Conservation (phyloP, 192 early-diverging fungal genomes). For the Haplosporangium gracile region DNA sequence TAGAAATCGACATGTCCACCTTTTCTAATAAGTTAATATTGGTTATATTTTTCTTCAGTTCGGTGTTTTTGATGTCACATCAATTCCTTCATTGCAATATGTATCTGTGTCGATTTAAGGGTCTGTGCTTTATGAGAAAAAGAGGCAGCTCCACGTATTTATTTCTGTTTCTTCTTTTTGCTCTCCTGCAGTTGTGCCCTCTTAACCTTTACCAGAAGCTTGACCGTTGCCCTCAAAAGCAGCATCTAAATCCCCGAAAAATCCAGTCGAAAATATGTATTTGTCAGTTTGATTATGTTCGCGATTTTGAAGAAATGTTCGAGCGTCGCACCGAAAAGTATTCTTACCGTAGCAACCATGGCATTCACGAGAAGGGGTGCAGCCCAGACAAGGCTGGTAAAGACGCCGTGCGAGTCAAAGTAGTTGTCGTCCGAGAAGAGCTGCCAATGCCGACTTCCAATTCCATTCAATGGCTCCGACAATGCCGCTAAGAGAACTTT, state of each 20-base stretch:
- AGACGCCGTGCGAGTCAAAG: constrained; percentile 63
- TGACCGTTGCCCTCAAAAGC: constrained; percentile 47
- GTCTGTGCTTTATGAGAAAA: not conserved
- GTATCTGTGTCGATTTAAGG: too few species aligned
- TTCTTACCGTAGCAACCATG: constrained; percentile 53
- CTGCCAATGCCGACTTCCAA: constrained; percentile 57
- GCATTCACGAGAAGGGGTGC: constrained; percentile 58
- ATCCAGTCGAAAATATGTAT: not conserved
- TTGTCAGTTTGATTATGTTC: not conserved
- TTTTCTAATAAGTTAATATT: too few species aligned
- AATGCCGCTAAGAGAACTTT: constrained; percentile 60
- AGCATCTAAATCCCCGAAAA: constrained; percentile 34
- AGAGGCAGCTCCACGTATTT: not conserved
- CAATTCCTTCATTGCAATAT: too few species aligned
- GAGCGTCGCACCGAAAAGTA: too few species aligned
- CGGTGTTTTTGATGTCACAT: too few species aligned
- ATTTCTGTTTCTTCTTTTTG: constrained; percentile 40
- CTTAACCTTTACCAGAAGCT: constrained; percentile 56
- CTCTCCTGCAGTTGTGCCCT: constrained; percentile 47
- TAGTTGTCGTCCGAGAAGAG: constrained; percentile 63
- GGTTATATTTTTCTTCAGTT: too few species aligned
- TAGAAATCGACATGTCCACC: too few species aligned
- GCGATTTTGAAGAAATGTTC: not conserved
- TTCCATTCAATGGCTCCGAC: constrained; percentile 60
- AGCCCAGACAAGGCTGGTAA: constrained; percentile 58